Evolutionary conservation across 148 eudicot genomes (phyloP), one percentile per base, ranked within the genome.

Genomic region (Camellia lanceoleosa): DNA sequence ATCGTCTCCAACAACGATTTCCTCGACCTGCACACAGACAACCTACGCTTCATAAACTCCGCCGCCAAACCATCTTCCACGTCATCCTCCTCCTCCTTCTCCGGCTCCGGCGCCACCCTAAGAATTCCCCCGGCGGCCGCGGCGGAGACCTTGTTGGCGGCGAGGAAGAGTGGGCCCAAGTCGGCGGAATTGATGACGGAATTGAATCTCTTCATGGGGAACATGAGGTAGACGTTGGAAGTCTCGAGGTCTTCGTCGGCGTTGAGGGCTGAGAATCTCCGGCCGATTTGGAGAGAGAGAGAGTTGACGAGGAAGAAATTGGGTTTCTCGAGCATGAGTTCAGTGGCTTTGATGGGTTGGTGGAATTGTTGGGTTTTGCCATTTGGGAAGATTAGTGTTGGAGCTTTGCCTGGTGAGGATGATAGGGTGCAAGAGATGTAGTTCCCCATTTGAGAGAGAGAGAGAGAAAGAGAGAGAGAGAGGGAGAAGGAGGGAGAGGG

Each of bases 1-100:
- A 96, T 93, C 3, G 99, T 96, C 75, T 96, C 98, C 72, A 96
- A 84, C 83, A 87, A 73, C 4, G 99, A 98, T 85, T 90, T 92
- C 97, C 88, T 96, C 3, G 97, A 92, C 83, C 99, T 84, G 78
- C 90, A 84, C 78, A 85, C 49, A 3, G 92, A 88, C 86, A 86
- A 16, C 80, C 95, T 79, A 20, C 83, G 90, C 84, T 60, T 78
- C 38, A 30, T 30, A 51, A 88, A 85, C 86, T 90, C 99, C 73
- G 86, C 68, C 74, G 80, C 49, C 49, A 82, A 86, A 49, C 85
- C 78, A 77, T 90, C 97, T 23, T 93, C 94, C 18, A 91, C 65
- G 9, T 81, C 90, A 41, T 82, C 87, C 88, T 87, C 72, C 56
- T 86, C 20, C 85, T 76, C 86, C 69, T 4, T 49, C 52, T 68